These are phyloP conservation scores for Calophaca sinica DNA, from an alignment of 306 rosid species.

Conservation along the genomic window DNA sequence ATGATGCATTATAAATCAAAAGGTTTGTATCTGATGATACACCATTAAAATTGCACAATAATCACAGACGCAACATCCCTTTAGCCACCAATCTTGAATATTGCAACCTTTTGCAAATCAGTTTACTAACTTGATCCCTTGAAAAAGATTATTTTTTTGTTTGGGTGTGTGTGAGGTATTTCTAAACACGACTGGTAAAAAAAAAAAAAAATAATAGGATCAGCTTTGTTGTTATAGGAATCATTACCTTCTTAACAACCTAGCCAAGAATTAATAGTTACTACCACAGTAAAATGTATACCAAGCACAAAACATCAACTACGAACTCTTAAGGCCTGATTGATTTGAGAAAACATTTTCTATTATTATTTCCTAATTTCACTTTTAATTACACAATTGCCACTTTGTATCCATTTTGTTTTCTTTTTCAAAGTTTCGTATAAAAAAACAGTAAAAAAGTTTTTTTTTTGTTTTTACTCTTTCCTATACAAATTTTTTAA, in stretches of 20 bases:
- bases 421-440: background rate
- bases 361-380: background rate
- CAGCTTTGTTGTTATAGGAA: background rate
- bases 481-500: background rate
- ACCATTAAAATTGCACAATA: background rate
- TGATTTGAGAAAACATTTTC: background rate
- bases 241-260: too few species aligned
- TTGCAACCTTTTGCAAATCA: constrained; percentile 9
- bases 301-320: constrained; percentile 19
- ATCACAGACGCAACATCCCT: background rate
- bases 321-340: background rate
- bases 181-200: background rate
- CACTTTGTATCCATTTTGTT: background rate
- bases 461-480: background rate
- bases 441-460: background rate
- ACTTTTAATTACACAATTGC: background rate
- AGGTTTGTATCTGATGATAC: background rate
- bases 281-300: constrained; percentile 3
- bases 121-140: constrained; percentile 1
- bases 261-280: too few species aligned
- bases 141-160: background rate
- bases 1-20: background rate
- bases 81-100: constrained; percentile 18
- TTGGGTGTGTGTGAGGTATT: background rate
- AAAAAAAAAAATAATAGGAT: constrained; percentile 31